Conservation (phyloP, 257 asterid species). For the Fraxinus excelsior region DNA sequence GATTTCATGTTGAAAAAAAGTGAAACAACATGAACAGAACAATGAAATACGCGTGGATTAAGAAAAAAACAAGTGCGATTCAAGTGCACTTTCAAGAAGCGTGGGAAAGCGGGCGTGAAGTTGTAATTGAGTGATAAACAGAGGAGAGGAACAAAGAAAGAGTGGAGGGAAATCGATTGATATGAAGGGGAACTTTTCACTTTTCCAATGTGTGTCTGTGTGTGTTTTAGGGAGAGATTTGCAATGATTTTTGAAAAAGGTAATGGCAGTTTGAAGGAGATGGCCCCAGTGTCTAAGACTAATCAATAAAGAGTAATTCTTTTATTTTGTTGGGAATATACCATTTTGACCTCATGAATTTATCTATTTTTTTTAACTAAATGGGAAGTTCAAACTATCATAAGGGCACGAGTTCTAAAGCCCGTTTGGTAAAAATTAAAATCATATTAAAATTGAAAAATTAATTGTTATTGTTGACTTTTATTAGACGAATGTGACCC, state of each 20-base stretch:
- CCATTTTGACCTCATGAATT: slow-evolving; percentile 3
- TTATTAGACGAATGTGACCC: too few relatives aligned
- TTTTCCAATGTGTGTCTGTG: slow-evolving; percentile 19
- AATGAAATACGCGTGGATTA: slow-evolving; percentile 30
- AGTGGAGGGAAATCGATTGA: slow-evolving; percentile 31
- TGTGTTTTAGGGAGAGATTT: slow-evolving; percentile 21
- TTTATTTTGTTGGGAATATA: slow-evolving; percentile 5
- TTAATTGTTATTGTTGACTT: too few relatives aligned
- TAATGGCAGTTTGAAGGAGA: slow-evolving; percentile 26
- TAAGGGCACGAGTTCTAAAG: too few relatives aligned
- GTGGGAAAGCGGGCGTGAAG: slow-evolving; percentile 19
- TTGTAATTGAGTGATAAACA: slow-evolving; percentile 28
- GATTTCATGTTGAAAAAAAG: slow-evolving; percentile 38
- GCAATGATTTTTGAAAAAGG: slow-evolving; percentile 45
- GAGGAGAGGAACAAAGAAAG: slow-evolving; percentile 23
- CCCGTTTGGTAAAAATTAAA: too few relatives aligned
- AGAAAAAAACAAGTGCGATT: slow-evolving; percentile 11
- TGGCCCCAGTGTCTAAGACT: neutral
- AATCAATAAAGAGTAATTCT: neutral
- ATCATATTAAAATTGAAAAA: too few relatives aligned
- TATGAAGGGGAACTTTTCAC: neutral
- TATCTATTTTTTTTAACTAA: neutral
- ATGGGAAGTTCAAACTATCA: too few relatives aligned
- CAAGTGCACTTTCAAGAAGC: slow-evolving; percentile 19
- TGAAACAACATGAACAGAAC: slow-evolving; percentile 26